Percentiles rank a stretch among this genome's conserved stretches.
Conservation (phyloP, 208 protist genomes). For the Sergeia podlipaevii region DNA sequence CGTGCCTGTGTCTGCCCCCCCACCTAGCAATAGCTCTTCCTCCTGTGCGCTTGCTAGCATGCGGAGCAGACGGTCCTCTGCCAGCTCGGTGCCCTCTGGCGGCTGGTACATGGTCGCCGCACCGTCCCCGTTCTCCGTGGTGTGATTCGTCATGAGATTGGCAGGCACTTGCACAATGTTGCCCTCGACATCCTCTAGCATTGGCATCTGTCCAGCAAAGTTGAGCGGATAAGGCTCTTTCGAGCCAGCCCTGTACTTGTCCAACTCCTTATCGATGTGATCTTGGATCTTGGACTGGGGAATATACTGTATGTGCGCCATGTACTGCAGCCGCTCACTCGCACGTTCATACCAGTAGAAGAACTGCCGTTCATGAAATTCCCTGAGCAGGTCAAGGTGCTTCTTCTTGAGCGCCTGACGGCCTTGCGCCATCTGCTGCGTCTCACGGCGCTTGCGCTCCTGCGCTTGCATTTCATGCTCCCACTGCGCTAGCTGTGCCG, state of each 20-base stretch:
- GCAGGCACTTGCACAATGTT: slow-evolving; percentile 76
- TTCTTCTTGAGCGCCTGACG: slow-evolving; percentile 86
- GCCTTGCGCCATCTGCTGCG: slow-evolving; percentile 67
- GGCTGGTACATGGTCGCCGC: slow-evolving; percentile 58
- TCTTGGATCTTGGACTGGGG: slow-evolving; percentile 59
- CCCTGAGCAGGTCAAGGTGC: slow-evolving; percentile 84
- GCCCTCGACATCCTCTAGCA: slow-evolving; percentile 80
- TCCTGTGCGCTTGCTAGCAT: slow-evolving; percentile 80
- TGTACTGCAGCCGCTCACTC: slow-evolving; percentile 89
- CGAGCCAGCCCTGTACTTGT: slow-evolving; percentile 83
- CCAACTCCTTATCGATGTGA: slow-evolving; percentile 85
- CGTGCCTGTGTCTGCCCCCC: slow-evolving; percentile 11
- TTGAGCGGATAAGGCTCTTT: slow-evolving; percentile 81
- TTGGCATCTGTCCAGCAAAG: slow-evolving; percentile 89
- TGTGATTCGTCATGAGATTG: slow-evolving; percentile 70
- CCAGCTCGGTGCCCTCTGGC: slow-evolving; percentile 41
- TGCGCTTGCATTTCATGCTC: slow-evolving; percentile 89
- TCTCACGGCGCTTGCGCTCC: slow-evolving; percentile 76
- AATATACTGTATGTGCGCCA: slow-evolving; percentile 86
- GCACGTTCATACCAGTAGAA: slow-evolving; percentile 93
- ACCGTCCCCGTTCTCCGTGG: slow-evolving; percentile 62
- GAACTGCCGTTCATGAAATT: slow-evolving; percentile 91
- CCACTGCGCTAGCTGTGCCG: slow-evolving; percentile 87
- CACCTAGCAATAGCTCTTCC: slow-evolving; percentile 60
- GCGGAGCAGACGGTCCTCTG: slow-evolving; percentile 75